These are phyloP conservation scores for Debaryomyces coudertii DNA, from an alignment of 1,139 yeast species.

Conservation along the genomic window DNA sequence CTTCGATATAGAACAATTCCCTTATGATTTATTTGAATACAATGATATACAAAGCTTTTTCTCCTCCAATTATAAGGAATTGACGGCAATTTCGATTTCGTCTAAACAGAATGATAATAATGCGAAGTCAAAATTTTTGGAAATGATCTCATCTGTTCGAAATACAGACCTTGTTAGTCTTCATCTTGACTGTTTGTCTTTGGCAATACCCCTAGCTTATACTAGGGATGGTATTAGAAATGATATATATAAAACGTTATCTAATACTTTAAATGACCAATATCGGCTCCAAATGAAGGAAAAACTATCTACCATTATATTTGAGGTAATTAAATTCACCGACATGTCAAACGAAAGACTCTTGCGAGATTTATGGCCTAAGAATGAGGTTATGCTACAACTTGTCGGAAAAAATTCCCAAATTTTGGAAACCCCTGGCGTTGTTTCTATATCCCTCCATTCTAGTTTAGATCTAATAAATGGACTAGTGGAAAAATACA, in stretches of 20 bases:
- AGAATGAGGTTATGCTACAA: slow-evolving; percentile 12
- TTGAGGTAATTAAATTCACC: slow-evolving; percentile 37
- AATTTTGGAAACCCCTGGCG: slow-evolving; percentile 18
- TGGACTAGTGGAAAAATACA: slow-evolving; percentile 24
- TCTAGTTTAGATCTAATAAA: slow-evolving; percentile 30
- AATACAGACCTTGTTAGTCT: slow-evolving; percentile 21
- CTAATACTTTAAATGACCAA: slow-evolving; percentile 17
- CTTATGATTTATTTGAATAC: slow-evolving; percentile 41
- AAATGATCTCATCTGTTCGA: slow-evolving; percentile 22
- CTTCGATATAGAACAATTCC: slow-evolving; percentile 36
- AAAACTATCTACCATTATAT: slow-evolving; percentile 24
- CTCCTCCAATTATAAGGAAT: slow-evolving; percentile 32
- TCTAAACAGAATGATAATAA: slow-evolving; percentile 8
- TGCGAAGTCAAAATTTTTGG: slow-evolving; percentile 17
- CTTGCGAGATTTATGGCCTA: slow-evolving; percentile 18
- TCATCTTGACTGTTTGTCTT: slow-evolving; percentile 37
- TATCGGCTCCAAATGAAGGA: slow-evolving; percentile 20
- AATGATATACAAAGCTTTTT: slow-evolving; percentile 28
- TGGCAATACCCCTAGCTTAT: slow-evolving; percentile 48
- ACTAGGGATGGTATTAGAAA: slow-evolving; percentile 45
- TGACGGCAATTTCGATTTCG: slow-evolving; percentile 40
- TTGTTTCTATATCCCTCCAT: slow-evolving; percentile 26
- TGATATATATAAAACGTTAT: slow-evolving; percentile 31
- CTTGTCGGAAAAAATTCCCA: slow-evolving; percentile 12
- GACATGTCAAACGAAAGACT: slow-evolving; percentile 40